Evolutionary conservation across 805 yeast species (phyloP), one percentile per base, ranked within the genome.

Genomic region (Kuraishia ogatae): DNA sequence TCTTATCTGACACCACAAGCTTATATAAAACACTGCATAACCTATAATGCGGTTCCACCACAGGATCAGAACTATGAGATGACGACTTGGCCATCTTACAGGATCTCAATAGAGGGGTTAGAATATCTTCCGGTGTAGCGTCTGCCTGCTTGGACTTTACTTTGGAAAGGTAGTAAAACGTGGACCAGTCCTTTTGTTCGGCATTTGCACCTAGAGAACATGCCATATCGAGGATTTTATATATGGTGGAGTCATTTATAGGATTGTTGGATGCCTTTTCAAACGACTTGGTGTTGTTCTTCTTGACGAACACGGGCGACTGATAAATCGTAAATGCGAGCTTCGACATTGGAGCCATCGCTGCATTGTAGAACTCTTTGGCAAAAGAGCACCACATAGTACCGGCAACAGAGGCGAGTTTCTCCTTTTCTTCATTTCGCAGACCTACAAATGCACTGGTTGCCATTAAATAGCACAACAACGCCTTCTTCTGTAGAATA

Each of bases 21-120:
- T 91, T 91, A 69, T 78, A 84, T 4, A 80, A 62, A 39, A 79
- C 57, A 0, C 89, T 76, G 48, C 87, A 76, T 2, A 86, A 66
- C 50, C 75, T 73, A 62, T 90, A 91, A 63, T 87, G 91, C 0
- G 97, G 93, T 62, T 92, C 97, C 50, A 92, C 70, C 1, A 85
- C 72, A 1, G 79, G 77, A 47, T 87, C 94, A 2, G 73, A 69
- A 52, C 74, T 72, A 2, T 68, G 60, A 2, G 77, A 66, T 2
- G 71, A 63, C 7, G 62, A 66, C 8, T 62, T 59, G 0, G 85
- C 81, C 2, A 75, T 54, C 0, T 56, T 50, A 56, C 85, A 79
- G 0, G 89, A 69, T n/a, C 66, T 64, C 13, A 74, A 43, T 20
- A 84, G 63, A 4, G 76, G 62, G 0, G 71, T 70, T 26, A 85